These are phyloP conservation scores for Carallia brachiata DNA, from an alignment of 345 rosid genomes.

Conservation along the genomic window DNA sequence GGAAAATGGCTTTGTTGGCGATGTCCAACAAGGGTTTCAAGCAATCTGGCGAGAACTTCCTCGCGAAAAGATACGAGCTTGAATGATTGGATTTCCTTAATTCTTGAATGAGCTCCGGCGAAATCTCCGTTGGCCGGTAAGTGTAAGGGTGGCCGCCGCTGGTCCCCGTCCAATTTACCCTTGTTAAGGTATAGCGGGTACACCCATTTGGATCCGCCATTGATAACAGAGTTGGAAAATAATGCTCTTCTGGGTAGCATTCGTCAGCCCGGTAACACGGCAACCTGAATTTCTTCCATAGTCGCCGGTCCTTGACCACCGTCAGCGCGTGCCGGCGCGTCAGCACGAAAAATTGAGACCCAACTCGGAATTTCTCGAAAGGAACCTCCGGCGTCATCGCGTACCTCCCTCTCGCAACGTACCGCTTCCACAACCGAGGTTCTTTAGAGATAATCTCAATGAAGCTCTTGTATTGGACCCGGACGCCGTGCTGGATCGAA, in stretches of 20 bases:
- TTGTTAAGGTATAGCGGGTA: constrained; percentile 48
- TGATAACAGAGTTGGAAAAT: constrained; percentile 81
- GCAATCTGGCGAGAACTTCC: constrained; percentile 92
- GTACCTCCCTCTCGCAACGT: constrained; percentile 67
- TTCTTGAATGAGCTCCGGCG: constrained; percentile 47
- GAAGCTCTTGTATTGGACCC: constrained; percentile 61
- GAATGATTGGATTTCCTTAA: constrained; percentile 70
- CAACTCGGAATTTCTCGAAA: constrained; percentile 62
- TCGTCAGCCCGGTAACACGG: constrained; percentile 72
- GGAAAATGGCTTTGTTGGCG: constrained; percentile 72
- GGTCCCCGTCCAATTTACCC: constrained; percentile 95
- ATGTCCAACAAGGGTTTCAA: constrained; percentile 71
- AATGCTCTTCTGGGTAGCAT: constrained; percentile 97
- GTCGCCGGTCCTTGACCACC: constrained; percentile 3
- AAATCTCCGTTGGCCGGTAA: constrained; percentile 54
- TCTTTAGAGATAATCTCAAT: constrained; percentile 69
- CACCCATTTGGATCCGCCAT: constrained; percentile 58
- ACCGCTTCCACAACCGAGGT: constrained; percentile 76
- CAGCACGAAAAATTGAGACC: constrained; percentile 91
- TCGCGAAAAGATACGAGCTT: constrained; percentile 72
- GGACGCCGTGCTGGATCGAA: constrained; percentile 42
- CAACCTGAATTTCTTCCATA: constrained; percentile 32
- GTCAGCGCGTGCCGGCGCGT: constrained; percentile 70
- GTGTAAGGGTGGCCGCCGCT: constrained; percentile 79
- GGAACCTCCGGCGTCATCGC: constrained; percentile 83